Evolutionary conservation across 768 basidiomycete genomes (phyloP).

Genomic region (Pleurotus tuber-regium): DNA sequence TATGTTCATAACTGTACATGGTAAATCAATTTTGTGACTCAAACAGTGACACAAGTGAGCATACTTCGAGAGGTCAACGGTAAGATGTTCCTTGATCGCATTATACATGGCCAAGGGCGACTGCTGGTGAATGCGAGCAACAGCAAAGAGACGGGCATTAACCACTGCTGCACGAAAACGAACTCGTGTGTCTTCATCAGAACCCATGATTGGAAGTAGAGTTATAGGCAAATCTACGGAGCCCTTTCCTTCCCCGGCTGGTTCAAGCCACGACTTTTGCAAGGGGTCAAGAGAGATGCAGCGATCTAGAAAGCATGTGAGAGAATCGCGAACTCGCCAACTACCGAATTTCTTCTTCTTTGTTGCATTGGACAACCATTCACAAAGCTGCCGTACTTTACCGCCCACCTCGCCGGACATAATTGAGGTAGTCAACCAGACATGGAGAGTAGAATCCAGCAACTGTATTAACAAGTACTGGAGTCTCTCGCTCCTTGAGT

Average conservation of each 20-base stretch:
- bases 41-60: constrained; percentile 20
- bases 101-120: constrained; percentile 44
- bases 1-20: constrained; percentile 61
- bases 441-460: constrained; percentile 58
- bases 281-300: constrained; percentile 61
- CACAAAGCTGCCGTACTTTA: constrained; percentile 47
- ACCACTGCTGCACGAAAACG: constrained; percentile 71
- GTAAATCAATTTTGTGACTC: neutral
- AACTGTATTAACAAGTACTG: constrained; percentile 57
- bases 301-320: constrained; percentile 61
- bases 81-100: constrained; percentile 46
- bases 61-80: constrained; percentile 47
- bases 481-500: constrained; percentile 49
- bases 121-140: constrained; percentile 34
- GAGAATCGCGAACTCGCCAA: constrained; percentile 67
- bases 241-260: constrained; percentile 20
- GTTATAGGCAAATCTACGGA: constrained; percentile 35
- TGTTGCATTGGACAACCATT: constrained; percentile 51
- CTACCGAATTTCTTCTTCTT: constrained; percentile 40
- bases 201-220: constrained; percentile 50
- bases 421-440: constrained; percentile 47
- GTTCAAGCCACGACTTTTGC: constrained; percentile 45
- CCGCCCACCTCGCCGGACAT: constrained; percentile 34
- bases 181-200: constrained; percentile 81
- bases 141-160: constrained; percentile 56